Conservation (phyloP, 1,284 basidiomycete genomes). For the Amylostereum areolatum region DNA sequence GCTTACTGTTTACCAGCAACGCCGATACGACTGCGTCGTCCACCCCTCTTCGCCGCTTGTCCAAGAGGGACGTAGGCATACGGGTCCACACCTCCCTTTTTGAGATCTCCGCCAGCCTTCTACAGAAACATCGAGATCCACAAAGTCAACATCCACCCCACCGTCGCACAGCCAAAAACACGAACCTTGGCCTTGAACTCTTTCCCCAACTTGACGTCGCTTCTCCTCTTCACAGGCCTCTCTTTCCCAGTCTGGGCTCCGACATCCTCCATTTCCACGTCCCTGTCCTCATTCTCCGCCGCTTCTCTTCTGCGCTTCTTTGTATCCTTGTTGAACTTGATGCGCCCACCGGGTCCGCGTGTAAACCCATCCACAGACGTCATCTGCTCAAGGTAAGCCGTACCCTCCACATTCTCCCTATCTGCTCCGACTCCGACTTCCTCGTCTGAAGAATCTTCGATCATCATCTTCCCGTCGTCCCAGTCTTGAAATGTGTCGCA, state of each 20-base stretch:
- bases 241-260: constrained; percentile 32
- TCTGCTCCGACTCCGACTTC: constrained; percentile 36
- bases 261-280: constrained; percentile 68
- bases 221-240: constrained; percentile 48
- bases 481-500: constrained; percentile 82
- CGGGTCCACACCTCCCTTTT: constrained; percentile 81
- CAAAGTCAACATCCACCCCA: neutral
- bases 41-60: constrained; percentile 68
- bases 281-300: constrained; percentile 53
- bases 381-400: constrained; percentile 79
- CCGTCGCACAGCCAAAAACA: constrained; percentile 2
- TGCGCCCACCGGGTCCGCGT: constrained; percentile 74
- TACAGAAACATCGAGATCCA: constrained; percentile 26
- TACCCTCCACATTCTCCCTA: constrained; percentile 67
- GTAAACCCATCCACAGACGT: constrained; percentile 87
- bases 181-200: constrained; percentile 87
- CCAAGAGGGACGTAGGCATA: constrained; percentile 87
- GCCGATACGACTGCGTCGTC: constrained; percentile 21
- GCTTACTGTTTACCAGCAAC: constrained; percentile 28
- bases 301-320: constrained; percentile 83
- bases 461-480: constrained; percentile 89
- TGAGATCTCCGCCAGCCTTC: constrained; percentile 92
- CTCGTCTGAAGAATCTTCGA: constrained; percentile 72
- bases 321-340: constrained; percentile 97
- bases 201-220: constrained; percentile 62